Evolutionary conservation across 208 protist species (phyloP).

Genomic region (Trypanosoma brucei): DNA sequence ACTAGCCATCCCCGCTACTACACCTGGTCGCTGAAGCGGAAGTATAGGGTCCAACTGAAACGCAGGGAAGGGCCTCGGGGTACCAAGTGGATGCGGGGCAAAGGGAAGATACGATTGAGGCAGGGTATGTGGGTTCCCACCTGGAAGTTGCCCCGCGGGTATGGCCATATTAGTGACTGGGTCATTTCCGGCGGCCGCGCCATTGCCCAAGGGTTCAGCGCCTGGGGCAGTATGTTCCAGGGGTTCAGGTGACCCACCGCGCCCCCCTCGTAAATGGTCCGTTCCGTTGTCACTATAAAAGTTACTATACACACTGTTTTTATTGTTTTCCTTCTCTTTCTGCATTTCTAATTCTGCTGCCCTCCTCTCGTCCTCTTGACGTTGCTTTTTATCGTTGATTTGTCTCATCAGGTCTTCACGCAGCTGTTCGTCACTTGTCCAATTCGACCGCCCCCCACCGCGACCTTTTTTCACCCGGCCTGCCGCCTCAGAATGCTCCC

Average conservation of each 20-base stretch:
- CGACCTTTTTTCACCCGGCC: constrained; percentile 26
- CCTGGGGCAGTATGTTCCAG: background rate
- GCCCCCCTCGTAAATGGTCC: background rate
- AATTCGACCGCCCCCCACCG: background rate
- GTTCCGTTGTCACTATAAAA: background rate
- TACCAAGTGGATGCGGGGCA: background rate
- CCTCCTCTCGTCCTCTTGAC: background rate
- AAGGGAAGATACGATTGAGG: background rate
- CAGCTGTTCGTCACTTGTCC: constrained; percentile 3
- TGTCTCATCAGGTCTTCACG: constrained; percentile 14
- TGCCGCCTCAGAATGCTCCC: constrained; percentile 38
- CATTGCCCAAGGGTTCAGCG: background rate
- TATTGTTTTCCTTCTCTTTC: background rate
- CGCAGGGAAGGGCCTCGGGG: background rate
- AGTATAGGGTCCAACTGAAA: background rate
- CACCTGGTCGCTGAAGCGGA: background rate
- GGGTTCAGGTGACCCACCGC: background rate
- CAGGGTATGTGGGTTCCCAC: background rate
- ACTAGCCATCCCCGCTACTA: background rate
- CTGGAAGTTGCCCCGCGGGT: no score
- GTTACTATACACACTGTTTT: background rate
- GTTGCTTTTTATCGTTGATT: constrained; percentile 12
- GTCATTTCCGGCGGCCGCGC: background rate
- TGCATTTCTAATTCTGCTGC: background rate
- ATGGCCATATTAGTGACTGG: background rate